Evolutionary conservation across 1,284 basidiomycete genomes (phyloP).

Genomic region (Quambalaria eucalypti): DNA sequence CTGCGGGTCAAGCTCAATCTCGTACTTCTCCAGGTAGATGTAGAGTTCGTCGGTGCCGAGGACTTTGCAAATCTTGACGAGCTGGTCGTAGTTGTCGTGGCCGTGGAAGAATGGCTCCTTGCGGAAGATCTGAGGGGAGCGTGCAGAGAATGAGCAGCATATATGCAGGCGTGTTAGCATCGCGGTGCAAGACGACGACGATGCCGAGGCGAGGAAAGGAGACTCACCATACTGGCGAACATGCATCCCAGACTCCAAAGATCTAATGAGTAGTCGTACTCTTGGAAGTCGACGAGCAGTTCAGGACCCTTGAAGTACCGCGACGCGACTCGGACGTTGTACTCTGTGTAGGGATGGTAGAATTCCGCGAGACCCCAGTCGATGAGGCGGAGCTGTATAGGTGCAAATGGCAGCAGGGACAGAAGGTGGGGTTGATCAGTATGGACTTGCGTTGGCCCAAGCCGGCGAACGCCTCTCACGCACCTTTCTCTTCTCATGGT

Average conservation of each 20-base stretch:
- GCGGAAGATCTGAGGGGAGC: no score
- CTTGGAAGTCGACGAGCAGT: conserved; percentile 92
- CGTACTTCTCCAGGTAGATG: conserved; percentile 53
- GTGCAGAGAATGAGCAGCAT: no score
- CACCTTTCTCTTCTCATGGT: conserved; percentile 89
- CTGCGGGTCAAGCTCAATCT: conserved; percentile 57
- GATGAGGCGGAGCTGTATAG: conserved; percentile 73
- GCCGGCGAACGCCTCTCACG: conserved; percentile 15
- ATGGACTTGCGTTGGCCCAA: background rate
- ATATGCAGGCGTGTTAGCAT: no score
- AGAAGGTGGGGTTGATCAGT: background rate
- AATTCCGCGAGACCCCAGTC: conserved; percentile 99
- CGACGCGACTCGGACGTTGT: conserved; percentile 94
- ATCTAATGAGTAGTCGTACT: conserved; percentile 80
- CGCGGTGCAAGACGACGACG: no score
- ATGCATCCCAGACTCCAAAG: conserved; percentile 99
- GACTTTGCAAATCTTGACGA: conserved; percentile 96
- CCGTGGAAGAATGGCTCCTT: conserved; percentile 99
- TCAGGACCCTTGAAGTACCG: conserved; percentile 98
- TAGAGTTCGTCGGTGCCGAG: conserved; percentile 92
- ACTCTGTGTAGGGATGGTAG: conserved; percentile 93
- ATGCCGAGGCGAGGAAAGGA: no score
- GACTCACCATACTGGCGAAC: conserved; percentile 68
- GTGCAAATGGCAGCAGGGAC: background rate
- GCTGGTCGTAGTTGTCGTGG: conserved; percentile 96